These are phyloP conservation scores for Populus hybrid DNA, from an alignment of 441 rosid species.

Conservation along the genomic window DNA sequence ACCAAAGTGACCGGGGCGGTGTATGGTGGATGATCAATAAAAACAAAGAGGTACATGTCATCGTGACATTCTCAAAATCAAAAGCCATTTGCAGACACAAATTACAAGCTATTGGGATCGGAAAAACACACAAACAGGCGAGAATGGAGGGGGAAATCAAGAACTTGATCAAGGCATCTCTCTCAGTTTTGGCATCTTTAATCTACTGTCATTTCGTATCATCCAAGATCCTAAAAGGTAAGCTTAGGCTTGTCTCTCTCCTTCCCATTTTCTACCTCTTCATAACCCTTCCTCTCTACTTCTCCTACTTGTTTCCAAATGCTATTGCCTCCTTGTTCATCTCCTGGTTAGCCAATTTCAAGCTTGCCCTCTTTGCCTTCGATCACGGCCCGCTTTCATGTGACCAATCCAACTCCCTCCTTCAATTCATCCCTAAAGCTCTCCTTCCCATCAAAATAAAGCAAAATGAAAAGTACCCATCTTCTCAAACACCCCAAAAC, in stretches of 20 bases:
- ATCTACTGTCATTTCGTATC: slow-evolving; percentile 44
- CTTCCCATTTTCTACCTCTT: slow-evolving; percentile 43
- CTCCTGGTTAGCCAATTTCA: slow-evolving; percentile 59
- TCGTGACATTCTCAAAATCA: background rate
- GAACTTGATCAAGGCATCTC: slow-evolving; percentile 40
- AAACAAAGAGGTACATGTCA: background rate
- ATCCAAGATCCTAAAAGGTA: slow-evolving; percentile 33
- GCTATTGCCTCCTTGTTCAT: slow-evolving; percentile 39
- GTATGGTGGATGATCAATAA: background rate
- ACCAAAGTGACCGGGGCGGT: background rate
- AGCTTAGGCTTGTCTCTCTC: slow-evolving; percentile 43
- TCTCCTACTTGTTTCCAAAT: slow-evolving; percentile 33
- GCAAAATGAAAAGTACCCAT: slow-evolving; percentile 17
- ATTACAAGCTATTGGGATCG: background rate
- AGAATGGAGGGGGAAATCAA: slow-evolving; percentile 33
- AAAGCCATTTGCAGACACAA: background rate
- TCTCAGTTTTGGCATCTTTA: slow-evolving; percentile 31
- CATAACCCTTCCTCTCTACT: slow-evolving; percentile 39
- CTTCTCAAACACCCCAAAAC: slow-evolving; percentile 17
- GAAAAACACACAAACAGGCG: background rate
- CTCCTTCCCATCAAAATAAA: slow-evolving; percentile 49
- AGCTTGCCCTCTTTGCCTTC: slow-evolving; percentile 62
- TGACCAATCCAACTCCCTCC: slow-evolving; percentile 27
- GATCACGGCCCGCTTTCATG: slow-evolving; percentile 41
- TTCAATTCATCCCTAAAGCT: slow-evolving; percentile 46